Percentiles rank a stretch among this genome's conserved stretches.
These are phyloP conservation scores for Leccinum glutinopallens DNA, from an alignment of 1,284 basidiomycete species.

Conservation along the genomic window DNA sequence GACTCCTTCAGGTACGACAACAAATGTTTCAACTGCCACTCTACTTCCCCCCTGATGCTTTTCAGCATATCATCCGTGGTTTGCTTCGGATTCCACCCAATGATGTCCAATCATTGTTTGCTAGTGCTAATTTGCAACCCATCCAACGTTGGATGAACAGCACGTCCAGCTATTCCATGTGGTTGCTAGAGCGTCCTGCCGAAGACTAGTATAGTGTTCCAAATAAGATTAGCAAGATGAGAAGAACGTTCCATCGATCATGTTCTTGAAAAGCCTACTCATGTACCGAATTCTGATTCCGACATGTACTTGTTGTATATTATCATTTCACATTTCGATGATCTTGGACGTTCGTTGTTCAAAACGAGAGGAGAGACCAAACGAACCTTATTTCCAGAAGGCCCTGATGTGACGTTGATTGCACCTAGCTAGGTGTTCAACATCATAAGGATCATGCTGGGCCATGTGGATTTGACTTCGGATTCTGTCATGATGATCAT, in stretches of 20 bases:
- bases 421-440: background rate
- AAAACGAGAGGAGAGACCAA: background rate
- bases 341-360: background rate
- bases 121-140: conserved; percentile 77
- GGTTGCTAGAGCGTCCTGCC: conserved; percentile 80
- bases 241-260: conserved; percentile 82
- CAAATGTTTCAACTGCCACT: conserved; percentile 30
- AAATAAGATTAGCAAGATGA: conserved; percentile 69
- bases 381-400: conserved; percentile 60
- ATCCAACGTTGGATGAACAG: conserved; percentile 87
- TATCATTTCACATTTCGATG: conserved; percentile 73
- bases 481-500: background rate
- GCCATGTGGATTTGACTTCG: no score
- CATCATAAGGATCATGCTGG: background rate
- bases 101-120: conserved; percentile 78
- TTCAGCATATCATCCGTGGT: conserved; percentile 48
- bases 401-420: conserved; percentile 72
- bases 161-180: conserved; percentile 78
- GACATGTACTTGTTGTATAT: conserved; percentile 80
- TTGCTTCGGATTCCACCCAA: conserved; percentile 56
- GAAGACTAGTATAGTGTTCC: conserved; percentile 48
- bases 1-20: background rate
- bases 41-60: conserved; percentile 47
- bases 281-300: conserved; percentile 50
- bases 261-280: conserved; percentile 90